Percentiles rank a stretch among this genome's conserved stretches.
Conservation (phyloP, 2,329 filamentous ascomycete species). For the Aspergillus felis region DNA sequence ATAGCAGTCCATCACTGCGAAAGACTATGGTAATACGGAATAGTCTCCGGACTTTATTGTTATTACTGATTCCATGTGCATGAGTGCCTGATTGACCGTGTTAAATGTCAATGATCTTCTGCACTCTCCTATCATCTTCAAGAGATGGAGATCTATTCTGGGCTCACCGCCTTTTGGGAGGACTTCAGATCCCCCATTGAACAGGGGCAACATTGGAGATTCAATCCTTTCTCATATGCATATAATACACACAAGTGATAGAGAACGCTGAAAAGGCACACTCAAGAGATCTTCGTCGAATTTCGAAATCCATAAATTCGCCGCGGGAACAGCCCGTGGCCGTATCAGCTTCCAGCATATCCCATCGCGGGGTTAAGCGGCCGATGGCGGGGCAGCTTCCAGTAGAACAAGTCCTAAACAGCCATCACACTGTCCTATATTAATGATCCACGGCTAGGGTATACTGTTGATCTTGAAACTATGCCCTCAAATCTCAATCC, state of each 20-base stretch:
- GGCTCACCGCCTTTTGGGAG: neutral
- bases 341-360: neutral
- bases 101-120: neutral
- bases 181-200: neutral
- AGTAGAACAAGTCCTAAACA: neutral
- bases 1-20: neutral
- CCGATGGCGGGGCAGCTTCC: neutral
- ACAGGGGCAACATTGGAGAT: neutral
- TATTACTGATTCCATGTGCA: neutral
- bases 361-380: neutral
- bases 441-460: neutral
- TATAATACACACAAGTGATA: neutral
- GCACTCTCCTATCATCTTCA: neutral
- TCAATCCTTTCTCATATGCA: neutral
- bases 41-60: neutral
- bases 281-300: neutral
- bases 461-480: neutral
- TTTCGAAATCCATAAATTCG: no score
- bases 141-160: neutral
- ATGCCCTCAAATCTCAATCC: neutral
- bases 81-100: neutral
- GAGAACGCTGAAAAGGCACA: neutral
- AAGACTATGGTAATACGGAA: neutral
- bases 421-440: neutral
- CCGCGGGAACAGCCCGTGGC: neutral